Percentiles rank a stretch among this genome's conserved stretches.
These are phyloP conservation scores for Linnemannia elongata DNA, from an alignment of 192 early-diverging fungal species.

Conservation along the genomic window DNA sequence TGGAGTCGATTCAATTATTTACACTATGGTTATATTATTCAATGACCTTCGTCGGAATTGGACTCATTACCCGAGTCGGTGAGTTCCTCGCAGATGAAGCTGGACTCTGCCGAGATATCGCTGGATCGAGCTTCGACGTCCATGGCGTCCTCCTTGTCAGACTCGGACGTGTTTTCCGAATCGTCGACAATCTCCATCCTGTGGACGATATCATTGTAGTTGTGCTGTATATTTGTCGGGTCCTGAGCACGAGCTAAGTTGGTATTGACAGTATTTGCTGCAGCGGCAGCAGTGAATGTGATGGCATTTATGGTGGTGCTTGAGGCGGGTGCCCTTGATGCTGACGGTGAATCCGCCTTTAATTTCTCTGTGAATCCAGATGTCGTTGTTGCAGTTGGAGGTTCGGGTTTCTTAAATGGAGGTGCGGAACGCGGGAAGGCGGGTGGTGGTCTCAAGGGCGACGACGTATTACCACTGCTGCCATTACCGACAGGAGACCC, in stretches of 20 bases:
- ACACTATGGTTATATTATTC: not conserved
- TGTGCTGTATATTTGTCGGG: not conserved
- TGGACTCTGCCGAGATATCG: conserved; percentile 43
- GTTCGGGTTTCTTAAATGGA: not conserved
- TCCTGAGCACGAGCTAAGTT: not conserved
- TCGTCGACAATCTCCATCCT: conserved; percentile 4
- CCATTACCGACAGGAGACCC: too few species aligned
- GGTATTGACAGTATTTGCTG: not conserved
- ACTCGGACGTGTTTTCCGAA: conserved; percentile 32
- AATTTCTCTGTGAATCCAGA: not conserved
- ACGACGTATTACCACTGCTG: not conserved
- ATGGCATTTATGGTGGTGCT: not conserved
- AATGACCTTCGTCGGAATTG: not conserved
- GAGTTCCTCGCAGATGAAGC: conserved; percentile 35
- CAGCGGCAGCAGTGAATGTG: not conserved
- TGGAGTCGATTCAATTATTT: not conserved
- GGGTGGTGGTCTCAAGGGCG: not conserved
- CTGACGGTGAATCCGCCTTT: not conserved
- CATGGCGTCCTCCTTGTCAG: conserved; percentile 19
- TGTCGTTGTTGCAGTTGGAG: not conserved
- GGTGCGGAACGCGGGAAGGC: not conserved
- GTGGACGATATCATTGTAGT: not conserved
- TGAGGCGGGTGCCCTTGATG: not conserved
- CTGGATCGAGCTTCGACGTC: not conserved
- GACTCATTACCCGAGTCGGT: conserved; percentile 22